These are phyloP conservation scores for Suhomyces emberorum DNA, from an alignment of 805 yeast genomes.

Conservation along the genomic window DNA sequence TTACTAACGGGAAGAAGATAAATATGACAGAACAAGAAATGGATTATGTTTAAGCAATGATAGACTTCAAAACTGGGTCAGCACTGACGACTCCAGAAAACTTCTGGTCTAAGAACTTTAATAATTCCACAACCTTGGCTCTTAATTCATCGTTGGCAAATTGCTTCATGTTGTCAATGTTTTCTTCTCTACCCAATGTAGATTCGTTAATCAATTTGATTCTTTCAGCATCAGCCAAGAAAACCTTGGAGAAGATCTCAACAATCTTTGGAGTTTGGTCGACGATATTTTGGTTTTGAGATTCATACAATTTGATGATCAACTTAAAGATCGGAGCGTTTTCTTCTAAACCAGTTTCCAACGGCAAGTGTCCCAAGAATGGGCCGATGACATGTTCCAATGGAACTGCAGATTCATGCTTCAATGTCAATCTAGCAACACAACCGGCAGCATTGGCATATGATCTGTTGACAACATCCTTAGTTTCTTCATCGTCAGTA, in stretches of 20 bases:
- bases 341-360: constrained; percentile 87
- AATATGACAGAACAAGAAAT: neutral
- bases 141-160: constrained; percentile 69
- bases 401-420: constrained; percentile 71
- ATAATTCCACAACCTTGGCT: constrained; percentile 61
- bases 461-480: constrained; percentile 76
- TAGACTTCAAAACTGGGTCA: constrained; percentile 44
- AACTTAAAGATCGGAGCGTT: constrained; percentile 85
- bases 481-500: constrained; percentile 65
- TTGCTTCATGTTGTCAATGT: constrained; percentile 73
- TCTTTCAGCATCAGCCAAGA: constrained; percentile 72
- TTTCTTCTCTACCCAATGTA: constrained; percentile 83
- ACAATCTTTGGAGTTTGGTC: constrained; percentile 60
- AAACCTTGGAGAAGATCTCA: constrained; percentile 65
- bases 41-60: constrained; percentile 21
- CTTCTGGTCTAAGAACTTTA: constrained; percentile 67
- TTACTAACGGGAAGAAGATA: neutral
- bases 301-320: constrained; percentile 66
- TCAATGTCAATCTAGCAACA: constrained; percentile 85
- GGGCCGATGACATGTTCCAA: constrained; percentile 69
- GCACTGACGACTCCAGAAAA: constrained; percentile 61
- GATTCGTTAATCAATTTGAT: constrained; percentile 66
- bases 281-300: constrained; percentile 53
- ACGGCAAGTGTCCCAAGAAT: constrained; percentile 75
- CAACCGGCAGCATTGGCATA: constrained; percentile 96